Conservation (phyloP, 805 yeast genomes). For the Yamadazyma insecticola region DNA sequence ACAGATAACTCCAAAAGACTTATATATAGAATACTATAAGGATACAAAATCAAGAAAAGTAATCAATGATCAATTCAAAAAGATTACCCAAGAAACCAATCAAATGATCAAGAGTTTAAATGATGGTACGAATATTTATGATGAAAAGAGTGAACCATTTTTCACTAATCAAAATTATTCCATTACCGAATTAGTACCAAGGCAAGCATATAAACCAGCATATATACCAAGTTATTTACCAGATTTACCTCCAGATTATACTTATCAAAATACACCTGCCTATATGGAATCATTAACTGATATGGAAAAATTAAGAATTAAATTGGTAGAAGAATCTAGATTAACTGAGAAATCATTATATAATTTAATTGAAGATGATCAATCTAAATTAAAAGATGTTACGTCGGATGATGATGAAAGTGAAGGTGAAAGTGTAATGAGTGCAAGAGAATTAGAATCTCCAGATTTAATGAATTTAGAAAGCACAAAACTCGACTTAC, state of each 20-base stretch:
- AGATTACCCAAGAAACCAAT: slow-evolving; percentile 9
- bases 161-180: slow-evolving; percentile 50
- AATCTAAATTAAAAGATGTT: slow-evolving; percentile 8
- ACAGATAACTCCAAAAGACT: slow-evolving; percentile 31
- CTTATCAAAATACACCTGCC: slow-evolving; percentile 74
- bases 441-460: slow-evolving; percentile 5
- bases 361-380: slow-evolving; percentile 44
- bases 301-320: slow-evolving; percentile 64
- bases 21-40: slow-evolving; percentile 30
- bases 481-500: too few relatives aligned
- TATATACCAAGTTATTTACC: slow-evolving; percentile 80
- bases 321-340: slow-evolving; percentile 75
- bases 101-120: slow-evolving; percentile 10
- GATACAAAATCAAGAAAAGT: slow-evolving; percentile 16
- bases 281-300: slow-evolving; percentile 61
- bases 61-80: slow-evolving; percentile 9
- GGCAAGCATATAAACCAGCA: slow-evolving; percentile 28
- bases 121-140: slow-evolving; percentile 8
- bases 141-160: slow-evolving; percentile 45
- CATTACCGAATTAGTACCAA: slow-evolving; percentile 54
- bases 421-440: slow-evolving; percentile 7
- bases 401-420: slow-evolving; percentile 1
- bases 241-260: slow-evolving; percentile 88
- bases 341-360: slow-evolving; percentile 76
- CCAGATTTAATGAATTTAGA: slow-evolving; percentile 8